Conservation (phyloP, 306 rosid species). For the Trifolium pratense region DNA sequence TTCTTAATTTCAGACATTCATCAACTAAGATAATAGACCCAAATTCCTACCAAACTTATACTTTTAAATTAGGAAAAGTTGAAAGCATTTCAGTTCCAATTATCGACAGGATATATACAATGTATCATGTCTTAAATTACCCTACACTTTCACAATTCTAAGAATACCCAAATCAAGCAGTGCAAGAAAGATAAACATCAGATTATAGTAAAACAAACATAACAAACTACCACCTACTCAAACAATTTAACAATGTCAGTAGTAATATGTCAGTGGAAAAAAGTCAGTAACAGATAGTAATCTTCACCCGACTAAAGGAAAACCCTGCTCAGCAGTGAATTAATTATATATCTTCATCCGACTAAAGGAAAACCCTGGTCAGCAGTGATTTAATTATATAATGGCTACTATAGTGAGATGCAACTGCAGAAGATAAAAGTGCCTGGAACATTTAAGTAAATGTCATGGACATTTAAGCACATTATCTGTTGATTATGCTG, state of each 20-base stretch:
- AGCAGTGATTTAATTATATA: no score
- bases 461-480: not conserved
- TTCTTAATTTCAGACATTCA: not conserved
- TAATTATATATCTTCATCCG: no score
- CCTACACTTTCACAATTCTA: not conserved
- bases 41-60: not conserved
- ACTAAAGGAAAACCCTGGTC: no score
- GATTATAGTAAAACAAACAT: not conserved
- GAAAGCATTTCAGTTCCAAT: not conserved
- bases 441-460: not conserved
- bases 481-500: not conserved
- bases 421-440: constrained; percentile 12
- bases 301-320: no score
- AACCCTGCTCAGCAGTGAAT: not conserved
- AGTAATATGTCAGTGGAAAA: not conserved
- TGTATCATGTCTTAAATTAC: constrained; percentile 1
- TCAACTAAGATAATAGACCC: not conserved
- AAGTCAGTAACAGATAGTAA: not conserved
- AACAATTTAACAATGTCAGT: not conserved
- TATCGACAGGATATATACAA: not conserved
- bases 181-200: constrained; percentile 19
- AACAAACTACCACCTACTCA: not conserved
- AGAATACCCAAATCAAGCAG: constrained; percentile 2
- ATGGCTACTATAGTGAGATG: constrained; percentile 10
- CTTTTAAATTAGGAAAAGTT: not conserved